phyloP scores from a whole-genome alignment of 352 stramenopile genomes.

The Globisporangium takayamanum region DNA sequence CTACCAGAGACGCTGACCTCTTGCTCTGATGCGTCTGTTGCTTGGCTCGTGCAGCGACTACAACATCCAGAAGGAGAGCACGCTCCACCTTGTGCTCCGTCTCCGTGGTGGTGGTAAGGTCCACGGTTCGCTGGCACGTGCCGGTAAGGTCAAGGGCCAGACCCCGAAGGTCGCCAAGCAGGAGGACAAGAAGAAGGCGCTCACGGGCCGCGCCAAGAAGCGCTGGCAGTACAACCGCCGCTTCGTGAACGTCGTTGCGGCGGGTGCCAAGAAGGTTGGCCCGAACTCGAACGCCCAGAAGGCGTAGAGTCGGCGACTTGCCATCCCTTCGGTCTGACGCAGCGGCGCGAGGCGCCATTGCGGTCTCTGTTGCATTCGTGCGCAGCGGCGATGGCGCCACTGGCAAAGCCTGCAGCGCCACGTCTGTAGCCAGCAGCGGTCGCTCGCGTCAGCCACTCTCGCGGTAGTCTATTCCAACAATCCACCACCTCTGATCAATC shows the following conservation, averaged over 20 bases:
- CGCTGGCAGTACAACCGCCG: constrained; percentile 99
- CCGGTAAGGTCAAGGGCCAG: constrained; percentile 99
- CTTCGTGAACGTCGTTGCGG: constrained; percentile 99
- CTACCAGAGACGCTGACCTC: no score
- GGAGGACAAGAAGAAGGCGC: constrained; percentile 98
- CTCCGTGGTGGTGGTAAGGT: constrained; percentile 96
- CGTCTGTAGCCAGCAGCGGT: constrained; percentile 16
- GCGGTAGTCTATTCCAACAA: constrained; percentile 43
- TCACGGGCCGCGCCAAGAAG: constrained; percentile 98
- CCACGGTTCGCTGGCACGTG: constrained; percentile 99
- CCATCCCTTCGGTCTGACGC: constrained; percentile 8
- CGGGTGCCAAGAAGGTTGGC: constrained; percentile 95
- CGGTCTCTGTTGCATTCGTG: neutral
- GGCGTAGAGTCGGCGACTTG: constrained; percentile 23
- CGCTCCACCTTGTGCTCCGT: constrained; percentile 94
- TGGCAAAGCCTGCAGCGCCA: constrained; percentile 5
- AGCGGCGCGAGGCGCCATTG: neutral
- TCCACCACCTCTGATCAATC: constrained; percentile 36
- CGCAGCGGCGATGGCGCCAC: neutral
- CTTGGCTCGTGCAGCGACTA: constrained; percentile 86
- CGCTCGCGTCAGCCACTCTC: constrained; percentile 10
- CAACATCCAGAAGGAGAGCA: constrained; percentile 96
- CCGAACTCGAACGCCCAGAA: constrained; percentile 99
- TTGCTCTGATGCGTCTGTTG: neutral
- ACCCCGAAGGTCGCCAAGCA: constrained; percentile 99